Base-by-base conservation (phyloP, 2,329 filamentous ascomycete species). In the Xylaria polymorpha region DNA sequence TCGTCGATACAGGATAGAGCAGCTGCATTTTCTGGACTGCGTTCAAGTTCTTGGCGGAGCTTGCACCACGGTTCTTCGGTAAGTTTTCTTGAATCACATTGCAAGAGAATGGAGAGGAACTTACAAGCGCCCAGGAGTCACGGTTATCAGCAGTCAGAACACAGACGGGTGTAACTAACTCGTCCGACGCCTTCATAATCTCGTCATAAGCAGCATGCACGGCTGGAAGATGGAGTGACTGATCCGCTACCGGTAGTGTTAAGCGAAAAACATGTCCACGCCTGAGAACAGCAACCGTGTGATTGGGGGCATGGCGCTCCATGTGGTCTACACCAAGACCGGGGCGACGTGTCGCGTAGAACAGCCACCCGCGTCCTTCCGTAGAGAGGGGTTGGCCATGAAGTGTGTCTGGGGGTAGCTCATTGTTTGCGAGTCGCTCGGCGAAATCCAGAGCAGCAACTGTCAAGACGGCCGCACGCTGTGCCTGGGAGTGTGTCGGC, bases 211-310 rank as follows among this genome's bases (percentile, higher is more conserved):
- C 35, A 37, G 35, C 35, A 37, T 37, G 10, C 35, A 37, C 35
- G 7, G 35, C 35, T 37, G 35, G 35, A 37, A 37, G 35, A 37
- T 37, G 35, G 35, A 37, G 8, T 37, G 35, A 12, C 35, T 37
- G 35, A 6, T 37, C 35, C 7, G 8, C 35, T 1, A 12, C 35
- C 35, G 35, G 10, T 9, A 12, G 2, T 37, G 35, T 37, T 10
- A 72, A 37, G 32, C 69, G 59, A 48, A 74, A 74, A 22, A 69
- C 63, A 48, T 71, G 67, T 6, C 72, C 71, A 25, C 69, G 70
- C 22, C 72, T 63, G 3, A 73, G 53, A n/a, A 71, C 60, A 14
- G 58, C 66, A 12, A 74, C 46, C 44, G 59, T 71, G 4, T 70
- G 53, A 56, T 64, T 72, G 14, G 59, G 35, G 4, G 3, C 7